Base-by-base conservation (phyloP, 768 basidiomycete species). In the Pilatotrama ljubarskyi region DNA sequence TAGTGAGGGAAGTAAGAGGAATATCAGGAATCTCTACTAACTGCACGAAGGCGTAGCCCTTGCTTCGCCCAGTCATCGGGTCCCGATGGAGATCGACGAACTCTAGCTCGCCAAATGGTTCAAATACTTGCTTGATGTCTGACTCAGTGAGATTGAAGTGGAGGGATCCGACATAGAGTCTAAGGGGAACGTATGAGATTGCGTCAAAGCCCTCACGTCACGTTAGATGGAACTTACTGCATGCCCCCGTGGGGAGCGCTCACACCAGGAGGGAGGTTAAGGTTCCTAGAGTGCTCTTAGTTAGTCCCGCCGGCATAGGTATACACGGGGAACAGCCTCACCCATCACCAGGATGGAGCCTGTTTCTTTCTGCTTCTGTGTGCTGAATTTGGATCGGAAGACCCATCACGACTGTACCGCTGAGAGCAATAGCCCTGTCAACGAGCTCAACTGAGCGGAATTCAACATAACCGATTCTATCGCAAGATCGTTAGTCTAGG, bases 1-100 rank as follows among this genome's bases (percentile, higher is more conserved):
- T 61, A 10, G 29, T 32, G 20, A 15, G 49, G 10, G 22, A 51
- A 13, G 25, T 35, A 17, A 18, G 17, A 25, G 40, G 20, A 43
- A 50, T 42, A 18, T 25, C 29, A 13, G 15, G 38, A 38, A 10
- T 38, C 18, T 22, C 24, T 18, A 76, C 88, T 65, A 69, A 98
- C 91, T 99, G 96, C 40, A 99, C 90, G 71, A 98, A 99, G 14
- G 93, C 94, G 74, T 96, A 98, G 37, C 97, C 97, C 74, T 98
- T 98, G 77, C 93, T 95, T 68, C 93, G 86, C 38, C 95, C 95
- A 51, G 95, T 95, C 84, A 86, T 86, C 3, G 93, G 90, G 74
- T 98, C 95, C 73, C 91, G 86, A 75, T 97, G 97, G 70, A 98
- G 84, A 81, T 99, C 96, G 73, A 99, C 95, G 78, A 95, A 95